These are phyloP conservation scores for Talaromyces nanjingensis DNA, from an alignment of 495 filamentous ascomycete species.

Conservation along the genomic window DNA sequence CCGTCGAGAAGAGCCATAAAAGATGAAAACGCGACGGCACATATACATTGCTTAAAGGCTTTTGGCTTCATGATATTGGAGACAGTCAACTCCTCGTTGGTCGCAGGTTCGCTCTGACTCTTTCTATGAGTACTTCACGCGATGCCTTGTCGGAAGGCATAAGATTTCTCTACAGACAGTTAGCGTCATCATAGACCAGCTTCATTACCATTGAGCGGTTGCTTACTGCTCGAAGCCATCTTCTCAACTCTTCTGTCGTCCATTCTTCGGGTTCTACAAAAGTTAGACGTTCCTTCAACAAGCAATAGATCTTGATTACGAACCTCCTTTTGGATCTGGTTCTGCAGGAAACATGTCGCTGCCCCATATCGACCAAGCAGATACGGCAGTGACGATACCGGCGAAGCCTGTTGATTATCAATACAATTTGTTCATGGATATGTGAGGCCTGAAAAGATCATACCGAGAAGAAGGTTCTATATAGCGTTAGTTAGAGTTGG, in stretches of 20 bases:
- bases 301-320: background rate
- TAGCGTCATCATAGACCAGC: slow-evolving; percentile 6
- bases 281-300: background rate
- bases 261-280: slow-evolving; percentile 57
- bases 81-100: slow-evolving; percentile 17
- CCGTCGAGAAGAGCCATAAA: background rate
- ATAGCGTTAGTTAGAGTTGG: slow-evolving; percentile 10
- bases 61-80: background rate
- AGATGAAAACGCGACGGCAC: slow-evolving; percentile 7
- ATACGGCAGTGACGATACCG: slow-evolving; percentile 75
- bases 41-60: background rate
- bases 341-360: slow-evolving; percentile 68
- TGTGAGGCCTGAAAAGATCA: background rate
- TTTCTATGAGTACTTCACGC: slow-evolving; percentile 68
- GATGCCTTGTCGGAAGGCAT: slow-evolving; percentile 58
- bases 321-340: slow-evolving; percentile 69
- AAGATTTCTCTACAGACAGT: slow-evolving; percentile 56
- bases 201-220: background rate
- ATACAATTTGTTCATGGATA: background rate
- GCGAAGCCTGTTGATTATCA: slow-evolving; percentile 47
- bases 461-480: slow-evolving; percentile 56
- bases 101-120: slow-evolving; percentile 73
- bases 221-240: slow-evolving; percentile 68
- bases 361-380: slow-evolving; percentile 79
- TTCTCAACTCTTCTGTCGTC: slow-evolving; percentile 62